Evolutionary conservation across 2,329 filamentous ascomycete species (phyloP), one percentile per base, ranked within the genome.

Genomic region (Xylariaceae sp.): DNA sequence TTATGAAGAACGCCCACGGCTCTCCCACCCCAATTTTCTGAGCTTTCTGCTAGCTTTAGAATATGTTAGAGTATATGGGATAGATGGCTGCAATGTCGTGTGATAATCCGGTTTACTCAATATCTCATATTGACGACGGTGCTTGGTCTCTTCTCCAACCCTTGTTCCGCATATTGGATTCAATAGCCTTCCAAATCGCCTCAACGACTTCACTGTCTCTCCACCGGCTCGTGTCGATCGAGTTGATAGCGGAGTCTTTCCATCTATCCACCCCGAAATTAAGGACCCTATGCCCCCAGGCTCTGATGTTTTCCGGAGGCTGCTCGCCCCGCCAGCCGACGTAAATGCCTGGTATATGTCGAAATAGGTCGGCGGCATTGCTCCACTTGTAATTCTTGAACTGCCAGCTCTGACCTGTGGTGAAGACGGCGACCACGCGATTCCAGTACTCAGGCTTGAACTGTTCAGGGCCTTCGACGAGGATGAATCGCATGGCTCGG

Each of bases 381-480:
- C 88, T 88, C 91, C 95, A 99, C 75, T 96, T 96, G 83, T 99
- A 99, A 65, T 87, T 90, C 77, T 97, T 96, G 78, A 99, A 99
- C 76, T 99, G 95, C 95, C 95, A 99, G 9, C 89, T 87, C 77
- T 99, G 95, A 32, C 95, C 95, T 0, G 95, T 99, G 0, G 95
- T 99, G 77, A 99, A 98, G 54, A 99, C 93, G 12, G 90, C 95
- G 1, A 97, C 95, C 6, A 99, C 89, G 49, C 93, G 88, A 68
- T 88, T 88, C 95, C 95, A 99, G 79, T 98, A 97, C 71, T 98
- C 93, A 0, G 95, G 95, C 73, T 96, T 96, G 83, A 99, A 99
- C 73, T 95, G 89, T 70, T 96, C 89, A 0, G 93, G 90, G 18
- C 88, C 89, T 73, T 99, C 95, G 51, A 98, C 93, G 40, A 99